Evolutionary conservation across 73 alveolate genomes (phyloP).

Genomic region (Symbiodinium natans): DNA sequence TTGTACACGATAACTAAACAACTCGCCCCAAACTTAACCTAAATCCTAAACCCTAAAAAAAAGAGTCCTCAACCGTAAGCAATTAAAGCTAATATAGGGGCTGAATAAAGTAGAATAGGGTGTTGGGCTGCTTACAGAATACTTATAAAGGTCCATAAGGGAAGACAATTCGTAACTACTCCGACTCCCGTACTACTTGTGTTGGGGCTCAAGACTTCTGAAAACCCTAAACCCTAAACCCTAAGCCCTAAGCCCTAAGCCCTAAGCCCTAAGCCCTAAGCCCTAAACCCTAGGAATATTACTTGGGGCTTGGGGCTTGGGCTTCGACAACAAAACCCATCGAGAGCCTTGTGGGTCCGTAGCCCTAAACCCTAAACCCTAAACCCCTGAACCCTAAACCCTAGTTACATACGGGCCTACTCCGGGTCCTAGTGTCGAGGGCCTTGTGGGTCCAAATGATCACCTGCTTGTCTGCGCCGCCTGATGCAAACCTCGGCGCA

Average conservation of each 20-base stretch:
- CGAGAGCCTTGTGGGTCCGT: too few relatives aligned
- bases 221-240: neutral
- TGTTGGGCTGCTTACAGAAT: neutral
- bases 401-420: too few relatives aligned
- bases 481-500: constrained; percentile 49
- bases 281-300: too few relatives aligned
- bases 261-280: neutral
- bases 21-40: too few relatives aligned
- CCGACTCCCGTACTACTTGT: neutral
- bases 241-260: neutral
- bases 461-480: constrained; percentile 95
- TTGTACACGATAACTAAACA: too few relatives aligned
- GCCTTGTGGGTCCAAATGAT: constrained; percentile 97
- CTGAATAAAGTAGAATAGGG: too few relatives aligned
- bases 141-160: neutral
- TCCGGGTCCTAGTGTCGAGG: too few relatives aligned
- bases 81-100: neutral
- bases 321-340: too few relatives aligned
- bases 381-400: neutral
- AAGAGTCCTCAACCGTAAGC: too few relatives aligned
- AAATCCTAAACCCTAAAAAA: too few relatives aligned
- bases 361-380: neutral
- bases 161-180: neutral
- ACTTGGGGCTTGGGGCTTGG: too few relatives aligned
- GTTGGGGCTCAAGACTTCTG: too few relatives aligned